A percentile compares a stretch with the other conserved stretches of the same genome.
Evolutionary conservation across 148 eudicot genomes (phyloP).

Genomic region (Suaeda aralocaspica): DNA sequence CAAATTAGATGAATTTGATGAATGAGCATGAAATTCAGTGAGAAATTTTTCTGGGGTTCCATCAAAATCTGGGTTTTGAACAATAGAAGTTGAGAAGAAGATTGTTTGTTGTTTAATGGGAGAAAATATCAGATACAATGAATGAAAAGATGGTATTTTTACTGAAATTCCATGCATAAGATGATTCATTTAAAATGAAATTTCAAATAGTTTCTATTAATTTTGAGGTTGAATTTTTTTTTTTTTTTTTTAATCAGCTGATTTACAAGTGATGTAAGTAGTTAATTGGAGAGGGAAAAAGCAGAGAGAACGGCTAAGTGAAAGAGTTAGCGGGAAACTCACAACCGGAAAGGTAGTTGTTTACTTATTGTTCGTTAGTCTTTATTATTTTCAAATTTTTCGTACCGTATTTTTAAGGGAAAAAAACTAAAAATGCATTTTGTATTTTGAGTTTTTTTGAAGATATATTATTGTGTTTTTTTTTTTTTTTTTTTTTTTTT

Average conservation of each 20-base stretch:
- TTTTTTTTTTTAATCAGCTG: background rate
- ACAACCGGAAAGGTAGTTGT: no score
- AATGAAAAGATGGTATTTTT: background rate
- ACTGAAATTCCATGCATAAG: background rate
- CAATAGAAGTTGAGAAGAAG: conserved; percentile 1
- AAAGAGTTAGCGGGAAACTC: background rate
- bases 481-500: no score
- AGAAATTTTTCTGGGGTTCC: conserved; percentile 13
- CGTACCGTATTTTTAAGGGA: no score
- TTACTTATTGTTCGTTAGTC: no score
- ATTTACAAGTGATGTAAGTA: background rate
- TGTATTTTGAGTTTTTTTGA: no score
- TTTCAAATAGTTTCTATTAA: no score
- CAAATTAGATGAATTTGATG: background rate
- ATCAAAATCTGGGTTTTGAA: background rate
- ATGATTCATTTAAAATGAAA: conserved; percentile 2
- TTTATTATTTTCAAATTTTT: no score
- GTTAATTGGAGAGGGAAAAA: background rate
- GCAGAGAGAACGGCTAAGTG: background rate
- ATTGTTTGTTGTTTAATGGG: background rate
- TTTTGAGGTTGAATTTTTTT: background rate
- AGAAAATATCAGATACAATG: background rate
- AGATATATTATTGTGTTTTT: no score
- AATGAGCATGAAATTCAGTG: background rate
- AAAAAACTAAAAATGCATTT: no score